Evolutionary conservation across 106 monocot genomes (phyloP), one percentile per base, ranked within the genome.

Genomic region (Ottelia alismoides): DNA sequence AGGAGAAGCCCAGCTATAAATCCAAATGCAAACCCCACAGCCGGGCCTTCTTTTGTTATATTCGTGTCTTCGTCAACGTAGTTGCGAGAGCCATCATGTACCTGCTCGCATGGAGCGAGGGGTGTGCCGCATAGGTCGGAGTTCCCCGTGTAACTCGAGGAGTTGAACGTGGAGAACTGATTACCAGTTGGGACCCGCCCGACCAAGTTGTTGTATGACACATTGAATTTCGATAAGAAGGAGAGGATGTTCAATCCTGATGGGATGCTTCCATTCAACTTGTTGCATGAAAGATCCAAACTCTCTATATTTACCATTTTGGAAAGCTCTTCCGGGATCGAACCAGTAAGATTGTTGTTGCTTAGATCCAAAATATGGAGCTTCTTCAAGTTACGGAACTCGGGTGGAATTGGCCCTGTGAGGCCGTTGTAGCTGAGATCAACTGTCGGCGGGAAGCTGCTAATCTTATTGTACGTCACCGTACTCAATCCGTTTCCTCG

Each of bases 221-320:
- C 55, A 29, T 28, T 56, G 65, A 65, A 65, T 18, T 0, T 46
- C 22, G 65, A 65, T 14, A 65, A 20, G 25, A 65, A 65, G 18
- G 2, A 55, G 4, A 65, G 55, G 2, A 30, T 25, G 1, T 7
- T 30, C 6, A 65, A 25, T 23, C 55, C 55, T 16, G 28, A n/a
- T 9, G 65, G 65, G 45, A 65, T 65, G 55, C 2, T 28, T 5
- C 65, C 65, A 1, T 54, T 28, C 22, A 65, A 30, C 0, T 30
- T 5, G 24, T 65, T 65, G 65, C 47, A 6, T 7, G 65, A 65
- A 16, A 65, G 23, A 56, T 65, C 65, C 19, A 65, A 30, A 25
- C 4, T 3, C 44, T 65, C 65, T 12, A 65, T 47, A 22, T 29
- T 56, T 7, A 20, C 16, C 65, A 65, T 55, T 2, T 17, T 22